Percentiles rank a stretch among this genome's conserved stretches.
phyloP scores from a whole-genome alignment of 2,329 filamentous ascomycete species.

The Basipetospora sp. region DNA sequence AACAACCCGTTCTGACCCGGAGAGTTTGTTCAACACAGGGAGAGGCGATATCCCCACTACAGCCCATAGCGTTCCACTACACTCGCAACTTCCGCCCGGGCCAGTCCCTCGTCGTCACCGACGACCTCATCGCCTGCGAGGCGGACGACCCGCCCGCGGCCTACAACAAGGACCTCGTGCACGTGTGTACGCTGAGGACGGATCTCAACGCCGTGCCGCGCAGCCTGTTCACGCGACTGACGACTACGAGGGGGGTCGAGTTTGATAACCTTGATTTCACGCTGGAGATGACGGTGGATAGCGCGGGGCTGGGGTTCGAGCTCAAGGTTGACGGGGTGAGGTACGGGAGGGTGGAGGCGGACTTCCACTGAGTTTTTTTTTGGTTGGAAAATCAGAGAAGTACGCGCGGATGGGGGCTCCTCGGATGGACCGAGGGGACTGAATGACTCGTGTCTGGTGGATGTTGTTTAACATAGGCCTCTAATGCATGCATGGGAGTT shows the following conservation, averaged over 20 bases:
- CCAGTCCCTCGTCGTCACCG: constrained; percentile 62
- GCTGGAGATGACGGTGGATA: constrained; percentile 70
- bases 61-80: constrained; percentile 70
- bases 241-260: constrained; percentile 64
- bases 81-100: constrained; percentile 70
- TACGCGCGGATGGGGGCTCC: too few relatives aligned
- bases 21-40: constrained; percentile 30
- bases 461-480: too few relatives aligned
- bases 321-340: constrained; percentile 63
- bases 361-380: constrained; percentile 60
- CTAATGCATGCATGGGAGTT: too few relatives aligned
- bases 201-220: constrained; percentile 63
- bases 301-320: constrained; percentile 62
- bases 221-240: constrained; percentile 57
- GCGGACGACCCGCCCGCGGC: constrained; percentile 49
- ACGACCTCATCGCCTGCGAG: constrained; percentile 66
- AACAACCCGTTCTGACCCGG: too few relatives aligned
- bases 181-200: constrained; percentile 69
- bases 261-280: constrained; percentile 74
- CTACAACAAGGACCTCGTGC: constrained; percentile 47
- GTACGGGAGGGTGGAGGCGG: constrained; percentile 63
- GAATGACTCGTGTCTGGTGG: too few relatives aligned
- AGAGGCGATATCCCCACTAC: constrained; percentile 57
- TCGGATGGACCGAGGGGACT: too few relatives aligned
- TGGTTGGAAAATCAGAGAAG: too few relatives aligned